Base-by-base conservation (phyloP, 768 basidiomycete genomes). In the Podaxis sp. region DNA sequence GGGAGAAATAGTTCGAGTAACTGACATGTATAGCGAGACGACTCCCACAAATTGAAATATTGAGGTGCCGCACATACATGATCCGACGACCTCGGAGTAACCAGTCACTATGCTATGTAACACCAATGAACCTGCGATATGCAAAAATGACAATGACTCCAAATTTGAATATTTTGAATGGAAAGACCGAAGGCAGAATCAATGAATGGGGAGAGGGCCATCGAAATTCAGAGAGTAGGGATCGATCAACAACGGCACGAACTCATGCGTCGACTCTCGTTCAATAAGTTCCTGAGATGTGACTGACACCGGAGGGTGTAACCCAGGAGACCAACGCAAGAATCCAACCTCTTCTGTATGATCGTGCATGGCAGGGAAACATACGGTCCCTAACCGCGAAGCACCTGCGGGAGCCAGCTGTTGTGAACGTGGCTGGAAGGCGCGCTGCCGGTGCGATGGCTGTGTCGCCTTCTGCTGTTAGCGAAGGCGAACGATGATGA, bases 331-430 rank as follows among this genome's bases (percentile, higher is more conserved):
- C 41, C 41, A 44, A 6, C 3, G 41, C 17, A 17, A 44, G 17
- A 44, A 44, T 44, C 41, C 41, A 15, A 1, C 41, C 13, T 44
- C 13, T 6, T 4, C 41, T 44, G 41, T 44, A 17, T 17, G 15
- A 15, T n/a, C 17, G 17, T 44, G 15, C 17, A 15, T 17, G 15
- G n/a, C 7, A 15, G 15, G n/a, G n/a, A n/a, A n/a, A n/a, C 17
- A 44, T 44, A n/a, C 41, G 15, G 41, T 15, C n/a, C 7, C 41
- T 17, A 44, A 44, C 41, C 13, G 15, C 28, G 0, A 80, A 85
- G 53, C 67, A 84, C 26, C 70, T 91, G 58, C 75, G 89, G n/a
- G 86, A 81, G 2, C 80, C 88, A 15, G 89, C 89, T 4, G 84
- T 83, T 20, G 83, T 82, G 2, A 88, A 83, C 66, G 78, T 77